Evolutionary conservation across 2,329 filamentous ascomycete genomes (phyloP).

Genomic region (Fusarium sp.): DNA sequence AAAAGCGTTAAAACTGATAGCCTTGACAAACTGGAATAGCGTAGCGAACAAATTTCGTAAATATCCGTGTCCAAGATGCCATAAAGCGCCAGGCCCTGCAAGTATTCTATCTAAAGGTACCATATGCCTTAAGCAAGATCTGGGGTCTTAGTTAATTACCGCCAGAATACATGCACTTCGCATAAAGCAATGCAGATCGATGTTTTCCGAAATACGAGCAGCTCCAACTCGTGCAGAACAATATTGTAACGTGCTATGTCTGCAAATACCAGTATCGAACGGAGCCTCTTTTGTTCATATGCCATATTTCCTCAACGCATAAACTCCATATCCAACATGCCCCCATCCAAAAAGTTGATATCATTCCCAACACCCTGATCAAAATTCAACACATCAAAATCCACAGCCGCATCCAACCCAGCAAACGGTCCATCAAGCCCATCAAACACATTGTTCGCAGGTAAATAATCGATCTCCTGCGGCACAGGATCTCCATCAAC

Average conservation of each 20-base stretch:
- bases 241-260: neutral
- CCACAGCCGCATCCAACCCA: conserved; percentile 2
- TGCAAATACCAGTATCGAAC: neutral
- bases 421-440: conserved; percentile 32
- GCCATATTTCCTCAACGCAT: neutral
- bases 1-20: no score
- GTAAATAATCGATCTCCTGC: conserved; percentile 29
- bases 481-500: neutral
- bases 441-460: conserved; percentile 15
- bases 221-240: no score
- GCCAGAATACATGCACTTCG: no score
- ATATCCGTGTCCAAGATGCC: no score
- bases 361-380: conserved; percentile 9
- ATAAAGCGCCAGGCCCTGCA: no score
- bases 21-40: no score
- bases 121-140: no score
- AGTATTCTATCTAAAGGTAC: no score
- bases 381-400: conserved; percentile 22
- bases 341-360: conserved; percentile 10
- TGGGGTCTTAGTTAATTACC: no score
- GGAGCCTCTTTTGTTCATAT: neutral
- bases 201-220: no score
- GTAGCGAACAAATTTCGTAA: no score
- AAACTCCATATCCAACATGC: conserved; percentile 15
- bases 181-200: no score